Conservation (phyloP, 1,139 yeast genomes). For the Blastobotrys arbuscula region DNA sequence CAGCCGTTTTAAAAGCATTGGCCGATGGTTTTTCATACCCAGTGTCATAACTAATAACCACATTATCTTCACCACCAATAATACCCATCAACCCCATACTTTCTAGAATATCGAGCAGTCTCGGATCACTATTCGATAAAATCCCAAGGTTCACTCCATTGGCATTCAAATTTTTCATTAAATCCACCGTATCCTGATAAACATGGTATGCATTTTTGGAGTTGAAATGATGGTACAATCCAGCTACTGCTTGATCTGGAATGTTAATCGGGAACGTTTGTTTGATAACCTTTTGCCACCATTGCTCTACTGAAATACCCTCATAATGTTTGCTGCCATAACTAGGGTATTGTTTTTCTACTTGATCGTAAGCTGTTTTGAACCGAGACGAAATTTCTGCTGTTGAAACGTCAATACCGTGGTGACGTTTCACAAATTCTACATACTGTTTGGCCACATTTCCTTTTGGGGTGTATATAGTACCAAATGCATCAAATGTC, state of each 20-base stretch:
- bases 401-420: conserved; percentile 18
- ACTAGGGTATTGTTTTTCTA: conserved; percentile 21
- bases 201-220: conserved; percentile 22
- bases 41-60: conserved; percentile 24
- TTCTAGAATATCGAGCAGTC: conserved; percentile 20
- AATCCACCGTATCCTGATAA: conserved; percentile 21
- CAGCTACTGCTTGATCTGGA: conserved; percentile 16
- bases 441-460: conserved; percentile 24
- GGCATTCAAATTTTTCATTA: conserved; percentile 14
- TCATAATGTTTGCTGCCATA: conserved; percentile 18
- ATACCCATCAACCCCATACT: conserved; percentile 17
- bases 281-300: conserved; percentile 27
- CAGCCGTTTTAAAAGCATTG: conserved; percentile 20
- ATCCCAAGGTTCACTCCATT: conserved; percentile 21
- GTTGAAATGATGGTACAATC: conserved; percentile 23
- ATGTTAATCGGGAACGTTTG: conserved; percentile 18
- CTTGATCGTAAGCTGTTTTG: conserved; percentile 17
- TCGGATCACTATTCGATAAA: conserved; percentile 28
- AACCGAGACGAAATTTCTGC: conserved; percentile 16
- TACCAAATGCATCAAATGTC: conserved; percentile 31
- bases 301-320: conserved; percentile 16
- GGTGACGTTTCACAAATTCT: conserved; percentile 17
- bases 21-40: conserved; percentile 26
- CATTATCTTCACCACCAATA: background rate
- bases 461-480: conserved; percentile 24